Evolutionary conservation across 257 asterid species (phyloP).

Genomic region (Plantago ovata): DNA sequence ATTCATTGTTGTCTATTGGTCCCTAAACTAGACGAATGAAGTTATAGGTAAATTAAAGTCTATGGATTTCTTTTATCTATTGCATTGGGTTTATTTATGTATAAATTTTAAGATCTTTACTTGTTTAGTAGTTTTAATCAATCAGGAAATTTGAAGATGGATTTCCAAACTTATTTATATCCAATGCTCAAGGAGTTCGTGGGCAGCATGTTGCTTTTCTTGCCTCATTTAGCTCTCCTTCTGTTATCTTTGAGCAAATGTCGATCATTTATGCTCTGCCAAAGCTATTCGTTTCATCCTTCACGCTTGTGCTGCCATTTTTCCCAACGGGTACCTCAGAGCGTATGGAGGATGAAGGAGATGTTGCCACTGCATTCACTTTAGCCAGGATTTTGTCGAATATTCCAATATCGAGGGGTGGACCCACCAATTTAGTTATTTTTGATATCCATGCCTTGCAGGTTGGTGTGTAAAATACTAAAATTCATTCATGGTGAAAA

Average conservation of each 20-base stretch:
- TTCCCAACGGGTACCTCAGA: slow-evolving; percentile 98
- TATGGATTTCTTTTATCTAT: too few relatives aligned
- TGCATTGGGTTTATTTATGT: not conserved
- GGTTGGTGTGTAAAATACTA: slow-evolving; percentile 43
- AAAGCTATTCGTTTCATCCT: slow-evolving; percentile 84
- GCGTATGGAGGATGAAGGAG: slow-evolving; percentile 99
- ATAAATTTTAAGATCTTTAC: slow-evolving; percentile 7
- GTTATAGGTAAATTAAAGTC: too few relatives aligned
- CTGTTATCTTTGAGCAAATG: slow-evolving; percentile 90
- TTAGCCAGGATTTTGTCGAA: slow-evolving; percentile 94
- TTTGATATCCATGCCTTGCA: slow-evolving; percentile 99
- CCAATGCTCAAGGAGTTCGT: slow-evolving; percentile 95
- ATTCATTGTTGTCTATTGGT: too few relatives aligned
- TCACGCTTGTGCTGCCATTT: slow-evolving; percentile 96
- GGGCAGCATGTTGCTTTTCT: slow-evolving; percentile 97
- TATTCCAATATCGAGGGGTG: slow-evolving; percentile 85
- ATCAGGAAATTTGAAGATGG: slow-evolving; percentile 96
- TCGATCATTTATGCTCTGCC: slow-evolving; percentile 88
- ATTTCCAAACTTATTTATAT: slow-evolving; percentile 88
- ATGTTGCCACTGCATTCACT: slow-evolving; percentile 95
- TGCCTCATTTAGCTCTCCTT: slow-evolving; percentile 98
- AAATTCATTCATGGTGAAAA: slow-evolving; percentile 14
- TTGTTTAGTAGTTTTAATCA: slow-evolving; percentile 19
- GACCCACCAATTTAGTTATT: slow-evolving; percentile 89
- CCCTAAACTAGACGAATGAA: too few relatives aligned